A percentile compares a stretch with the other conserved stretches of the same genome.
Evolutionary conservation across 176 grass and related monocot genomes (phyloP).

Genomic region (Aegilops sharonensis): DNA sequence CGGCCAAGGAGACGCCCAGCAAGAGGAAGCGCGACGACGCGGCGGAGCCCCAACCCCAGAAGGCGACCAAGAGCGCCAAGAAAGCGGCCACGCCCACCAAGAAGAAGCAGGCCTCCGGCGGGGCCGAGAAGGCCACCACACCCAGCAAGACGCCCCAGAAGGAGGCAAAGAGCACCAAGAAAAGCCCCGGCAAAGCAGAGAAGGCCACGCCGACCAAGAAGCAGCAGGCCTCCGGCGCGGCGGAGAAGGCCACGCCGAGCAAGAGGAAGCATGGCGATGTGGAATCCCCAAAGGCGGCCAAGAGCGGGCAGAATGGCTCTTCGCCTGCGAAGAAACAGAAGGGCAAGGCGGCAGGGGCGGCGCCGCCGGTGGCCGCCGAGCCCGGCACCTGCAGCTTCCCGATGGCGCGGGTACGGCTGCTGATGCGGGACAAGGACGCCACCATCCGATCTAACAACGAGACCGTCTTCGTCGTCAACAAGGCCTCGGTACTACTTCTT

Average conservation of each 20-base stretch:
- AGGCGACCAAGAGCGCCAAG: neutral
- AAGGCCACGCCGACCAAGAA: slow-evolving; percentile 11
- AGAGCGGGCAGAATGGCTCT: slow-evolving; percentile 16
- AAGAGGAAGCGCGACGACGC: neutral
- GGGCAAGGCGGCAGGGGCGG: slow-evolving; percentile 4
- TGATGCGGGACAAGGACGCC: slow-evolving; percentile 64
- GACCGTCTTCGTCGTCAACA: slow-evolving; percentile 89
- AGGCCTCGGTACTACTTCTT: slow-evolving; percentile 53
- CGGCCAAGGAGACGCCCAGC: neutral
- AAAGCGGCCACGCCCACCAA: neutral
- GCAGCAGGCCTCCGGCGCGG: neutral
- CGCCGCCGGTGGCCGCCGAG: neutral
- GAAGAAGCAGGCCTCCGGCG: neutral
- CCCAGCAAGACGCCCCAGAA: slow-evolving; percentile 9
- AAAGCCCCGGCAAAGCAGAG: neutral
- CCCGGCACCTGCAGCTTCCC: slow-evolving; percentile 51
- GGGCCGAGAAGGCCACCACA: neutral
- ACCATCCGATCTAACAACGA: slow-evolving; percentile 48
- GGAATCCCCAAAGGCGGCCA: slow-evolving; percentile 1
- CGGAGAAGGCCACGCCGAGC: neutral
- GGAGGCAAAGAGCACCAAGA: neutral
- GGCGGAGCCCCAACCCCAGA: neutral
- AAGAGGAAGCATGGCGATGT: slow-evolving; percentile 36
- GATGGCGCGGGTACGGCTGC: slow-evolving; percentile 53
- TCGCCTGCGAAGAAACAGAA: slow-evolving; percentile 38